Base-by-base conservation (phyloP, 164 flowering plant species). In the Platanus orientalis region DNA sequence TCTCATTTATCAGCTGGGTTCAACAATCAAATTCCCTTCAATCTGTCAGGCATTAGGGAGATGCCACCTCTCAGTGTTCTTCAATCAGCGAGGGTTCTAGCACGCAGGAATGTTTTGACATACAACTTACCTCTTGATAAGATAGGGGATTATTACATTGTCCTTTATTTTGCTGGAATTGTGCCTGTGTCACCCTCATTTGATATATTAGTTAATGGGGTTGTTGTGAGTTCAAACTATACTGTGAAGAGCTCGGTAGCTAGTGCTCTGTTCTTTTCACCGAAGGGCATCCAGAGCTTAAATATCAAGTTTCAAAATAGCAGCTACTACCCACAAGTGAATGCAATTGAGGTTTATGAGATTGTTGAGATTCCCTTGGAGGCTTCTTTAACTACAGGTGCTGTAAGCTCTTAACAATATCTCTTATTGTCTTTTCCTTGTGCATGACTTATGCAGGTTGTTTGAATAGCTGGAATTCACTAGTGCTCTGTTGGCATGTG, bases 151-250 rank as follows among this genome's bases (percentile, higher is more conserved):
- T 88, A 88, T 73, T 81, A 78, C 58, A 59, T 83, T 62, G 77
- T 79, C 65, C 95, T 90, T 60, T 86, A 83, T 66, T 86, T 90
- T 70, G 91, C 91, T 59, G 95, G 95, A n/a, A 78, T 90, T 74
- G 75, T 90, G 65, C 92, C 88, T 16, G 83, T 82, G 3, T 69
- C 82, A 34, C 78, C 92, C 29, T 56, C 82, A 30, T 85, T 90
- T 69, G 82, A 85, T 69, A 74, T 90, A 1, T 30, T 82, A 25
- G 69, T 86, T 6, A 86, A 88, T 52, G 91, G 87, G 19, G 75
- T 74, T 20, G 58, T 79, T 30, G 71, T 80, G 45, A 67, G 75
- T 30, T 76, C 83, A 55, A 81, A 84, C 71, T 90, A 75, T 44
- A 84, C 79, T 0, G 76, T 90, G 9, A 68, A 58, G 50, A 77